A percentile compares a stretch with the other conserved stretches of the same genome.
Conservation (phyloP, 257 asterid species). For the Cordia subcordata region DNA sequence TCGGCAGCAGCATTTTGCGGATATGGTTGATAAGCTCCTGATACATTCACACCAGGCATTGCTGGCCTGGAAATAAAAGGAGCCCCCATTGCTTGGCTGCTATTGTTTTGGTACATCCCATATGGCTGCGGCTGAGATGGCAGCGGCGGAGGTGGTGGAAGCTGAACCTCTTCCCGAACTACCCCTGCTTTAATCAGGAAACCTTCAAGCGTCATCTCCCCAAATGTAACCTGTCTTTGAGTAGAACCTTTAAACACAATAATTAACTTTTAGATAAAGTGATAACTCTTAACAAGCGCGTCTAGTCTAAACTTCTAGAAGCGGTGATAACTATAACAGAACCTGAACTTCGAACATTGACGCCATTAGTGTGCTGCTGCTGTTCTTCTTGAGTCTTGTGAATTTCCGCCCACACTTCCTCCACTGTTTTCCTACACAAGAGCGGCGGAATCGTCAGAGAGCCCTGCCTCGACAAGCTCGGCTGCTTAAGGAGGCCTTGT, state of each 20-base stretch:
- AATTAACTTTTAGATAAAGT: too few species aligned
- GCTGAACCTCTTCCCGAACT: slow-evolving; percentile 30
- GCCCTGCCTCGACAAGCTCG: slow-evolving; percentile 52
- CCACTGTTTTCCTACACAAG: slow-evolving; percentile 54
- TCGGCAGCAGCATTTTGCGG: slow-evolving; percentile 37
- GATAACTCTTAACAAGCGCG: too few species aligned
- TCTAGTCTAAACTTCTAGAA: too few species aligned
- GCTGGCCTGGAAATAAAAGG: slow-evolving; percentile 27
- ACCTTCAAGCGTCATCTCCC: slow-evolving; percentile 75
- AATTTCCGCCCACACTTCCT: slow-evolving; percentile 67
- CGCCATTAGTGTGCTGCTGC: not conserved
- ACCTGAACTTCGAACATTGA: not conserved
- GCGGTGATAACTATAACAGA: too few species aligned
- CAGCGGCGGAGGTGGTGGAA: slow-evolving; percentile 15
- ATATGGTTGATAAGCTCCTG: slow-evolving; percentile 18
- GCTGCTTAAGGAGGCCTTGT: slow-evolving; percentile 27
- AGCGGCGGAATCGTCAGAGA: slow-evolving; percentile 53
- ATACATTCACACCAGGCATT: slow-evolving; percentile 13
- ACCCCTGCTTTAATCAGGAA: slow-evolving; percentile 65
- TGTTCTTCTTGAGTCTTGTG: slow-evolving; percentile 22
- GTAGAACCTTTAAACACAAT: too few species aligned
- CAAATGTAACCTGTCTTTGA: slow-evolving; percentile 42
- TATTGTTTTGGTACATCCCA: slow-evolving; percentile 31
- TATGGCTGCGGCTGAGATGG: slow-evolving; percentile 37
- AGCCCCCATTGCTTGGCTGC: slow-evolving; percentile 19